A percentile compares a stretch with the other conserved stretches of the same genome.
phyloP scores from a whole-genome alignment of 2,329 filamentous ascomycete genomes.

The Fusarium ramigenum region DNA sequence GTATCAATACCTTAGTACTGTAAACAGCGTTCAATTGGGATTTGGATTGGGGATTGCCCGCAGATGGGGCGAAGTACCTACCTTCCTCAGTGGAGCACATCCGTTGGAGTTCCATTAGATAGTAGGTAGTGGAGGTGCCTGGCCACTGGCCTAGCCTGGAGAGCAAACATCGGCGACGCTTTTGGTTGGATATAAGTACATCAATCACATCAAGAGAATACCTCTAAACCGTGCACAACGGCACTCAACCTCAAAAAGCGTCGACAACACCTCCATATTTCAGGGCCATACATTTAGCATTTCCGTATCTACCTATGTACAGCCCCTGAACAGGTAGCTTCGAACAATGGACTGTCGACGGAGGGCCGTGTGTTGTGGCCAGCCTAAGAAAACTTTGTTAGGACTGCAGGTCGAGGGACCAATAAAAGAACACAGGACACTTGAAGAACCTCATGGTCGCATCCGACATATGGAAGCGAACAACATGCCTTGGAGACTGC shows the following conservation, averaged over 20 bases:
- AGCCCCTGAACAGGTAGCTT: not conserved
- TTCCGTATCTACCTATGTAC: not conserved
- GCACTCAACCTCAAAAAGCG: slow-evolving; percentile 12
- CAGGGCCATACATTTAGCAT: slow-evolving; percentile 1
- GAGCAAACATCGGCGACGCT: slow-evolving; percentile 17
- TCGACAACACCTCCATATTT: slow-evolving; percentile 4
- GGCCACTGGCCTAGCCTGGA: not conserved
- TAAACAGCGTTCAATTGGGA: not conserved
- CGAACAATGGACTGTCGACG: not conserved
- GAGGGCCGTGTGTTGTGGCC: not conserved
- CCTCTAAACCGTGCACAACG: not conserved
- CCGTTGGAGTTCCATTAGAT: slow-evolving; percentile 4
- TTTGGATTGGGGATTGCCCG: not conserved
- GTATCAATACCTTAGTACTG: not conserved
- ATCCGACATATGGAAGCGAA: not conserved
- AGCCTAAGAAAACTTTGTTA: slow-evolving; percentile 2
- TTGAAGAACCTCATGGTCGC: not conserved
- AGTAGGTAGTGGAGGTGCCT: not conserved
- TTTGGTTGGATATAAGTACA: not conserved
- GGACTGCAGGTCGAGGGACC: slow-evolving; percentile 9
- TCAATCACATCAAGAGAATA: slow-evolving; percentile 9
- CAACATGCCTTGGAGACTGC: not conserved
- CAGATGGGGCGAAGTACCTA: slow-evolving; percentile 10
- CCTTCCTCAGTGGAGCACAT: slow-evolving; percentile 20
- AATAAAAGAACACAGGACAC: slow-evolving; percentile 15